Evolutionary conservation across 2,329 filamentous ascomycete species (phyloP).

Genomic region (Aureobasidium leucospermi): DNA sequence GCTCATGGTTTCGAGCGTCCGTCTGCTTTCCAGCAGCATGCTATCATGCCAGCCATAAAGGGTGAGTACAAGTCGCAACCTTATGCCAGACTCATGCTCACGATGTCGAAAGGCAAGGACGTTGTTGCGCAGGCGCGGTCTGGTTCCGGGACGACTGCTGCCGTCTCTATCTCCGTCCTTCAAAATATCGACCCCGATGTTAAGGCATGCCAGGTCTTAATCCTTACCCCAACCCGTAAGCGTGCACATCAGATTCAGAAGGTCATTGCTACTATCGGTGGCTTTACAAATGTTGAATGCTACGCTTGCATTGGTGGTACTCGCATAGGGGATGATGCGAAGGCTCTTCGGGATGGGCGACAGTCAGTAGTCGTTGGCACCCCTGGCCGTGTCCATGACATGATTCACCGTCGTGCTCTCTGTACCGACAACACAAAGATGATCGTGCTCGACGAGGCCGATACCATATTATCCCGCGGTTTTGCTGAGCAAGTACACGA

Average conservation of each 20-base stretch:
- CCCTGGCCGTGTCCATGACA: slow-evolving; percentile 96
- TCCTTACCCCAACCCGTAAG: slow-evolving; percentile 96
- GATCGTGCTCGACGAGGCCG: slow-evolving; percentile 98
- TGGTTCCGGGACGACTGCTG: slow-evolving; percentile 98
- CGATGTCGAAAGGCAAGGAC: slow-evolving; percentile 64
- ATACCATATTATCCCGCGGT: slow-evolving; percentile 98
- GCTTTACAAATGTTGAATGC: slow-evolving; percentile 99
- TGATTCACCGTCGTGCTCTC: slow-evolving; percentile 96
- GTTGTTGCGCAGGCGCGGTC: slow-evolving; percentile 99
- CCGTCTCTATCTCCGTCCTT: slow-evolving; percentile 97
- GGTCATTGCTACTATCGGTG: slow-evolving; percentile 95
- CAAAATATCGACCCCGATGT: slow-evolving; percentile 95
- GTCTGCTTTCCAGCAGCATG: slow-evolving; percentile 98
- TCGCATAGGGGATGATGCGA: slow-evolving; percentile 97
- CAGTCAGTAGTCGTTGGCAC: slow-evolving; percentile 90
- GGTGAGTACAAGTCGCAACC: slow-evolving; percentile 50
- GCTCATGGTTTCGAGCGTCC: slow-evolving; percentile 99
- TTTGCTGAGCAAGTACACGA: slow-evolving; percentile 99
- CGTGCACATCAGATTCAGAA: slow-evolving; percentile 99
- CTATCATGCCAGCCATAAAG: slow-evolving; percentile 99
- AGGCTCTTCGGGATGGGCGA: slow-evolving; percentile 88
- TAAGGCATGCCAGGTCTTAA: slow-evolving; percentile 95
- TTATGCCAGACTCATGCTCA: slow-evolving; percentile 8
- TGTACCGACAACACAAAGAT: slow-evolving; percentile 99
- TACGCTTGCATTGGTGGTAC: slow-evolving; percentile 99